Percentiles rank a stretch among this genome's conserved stretches.
These are phyloP conservation scores for Venturia oleaginea DNA, from an alignment of 2,329 filamentous ascomycete species.

Conservation along the genomic window DNA sequence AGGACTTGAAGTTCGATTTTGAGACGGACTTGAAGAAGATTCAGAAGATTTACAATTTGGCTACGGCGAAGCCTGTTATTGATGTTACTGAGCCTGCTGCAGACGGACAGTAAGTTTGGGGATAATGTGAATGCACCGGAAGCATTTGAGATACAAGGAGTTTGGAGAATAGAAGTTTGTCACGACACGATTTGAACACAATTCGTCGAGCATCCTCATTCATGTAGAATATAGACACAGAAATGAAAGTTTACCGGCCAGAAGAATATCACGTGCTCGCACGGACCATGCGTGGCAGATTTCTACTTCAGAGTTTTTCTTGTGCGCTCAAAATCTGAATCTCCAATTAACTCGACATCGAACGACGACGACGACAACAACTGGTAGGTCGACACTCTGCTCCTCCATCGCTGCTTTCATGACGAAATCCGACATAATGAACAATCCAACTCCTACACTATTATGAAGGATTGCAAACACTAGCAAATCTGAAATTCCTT, in stretches of 20 bases:
- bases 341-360: not conserved
- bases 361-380: not conserved
- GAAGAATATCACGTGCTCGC: not conserved
- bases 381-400: not conserved
- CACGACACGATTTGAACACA: not conserved
- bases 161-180: not conserved
- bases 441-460: constrained; percentile 52
- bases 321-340: not conserved
- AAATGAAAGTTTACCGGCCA: too few species aligned
- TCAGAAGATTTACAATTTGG: constrained; percentile 55
- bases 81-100: not conserved
- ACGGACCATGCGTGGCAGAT: not conserved
- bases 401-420: not conserved
- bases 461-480: constrained; percentile 44
- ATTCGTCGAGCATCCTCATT: too few species aligned
- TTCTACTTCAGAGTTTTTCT: not conserved
- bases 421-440: constrained; percentile 18
- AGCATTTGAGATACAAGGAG: not conserved
- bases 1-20: constrained; percentile 55
- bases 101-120: not conserved
- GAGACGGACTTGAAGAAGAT: constrained; percentile 47
- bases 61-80: not conserved
- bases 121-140: not conserved
- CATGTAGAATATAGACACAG: too few species aligned
- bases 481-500: constrained; percentile 45